Conservation (phyloP, 2,329 filamentous ascomycete genomes). For the Alternaria triticina region DNA sequence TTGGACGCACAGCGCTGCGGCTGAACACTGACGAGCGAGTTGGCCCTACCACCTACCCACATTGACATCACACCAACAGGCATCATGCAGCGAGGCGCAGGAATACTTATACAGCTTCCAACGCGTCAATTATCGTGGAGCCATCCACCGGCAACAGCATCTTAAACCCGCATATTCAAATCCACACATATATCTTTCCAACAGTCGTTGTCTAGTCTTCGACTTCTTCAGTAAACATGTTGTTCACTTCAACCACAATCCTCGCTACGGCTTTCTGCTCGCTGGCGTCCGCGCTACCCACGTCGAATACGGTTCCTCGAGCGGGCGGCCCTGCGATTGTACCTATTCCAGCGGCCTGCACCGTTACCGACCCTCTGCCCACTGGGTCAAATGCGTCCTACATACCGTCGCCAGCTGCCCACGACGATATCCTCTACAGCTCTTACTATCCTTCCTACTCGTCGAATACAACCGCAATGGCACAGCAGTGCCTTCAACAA, state of each 20-base stretch:
- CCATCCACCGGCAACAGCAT: neutral
- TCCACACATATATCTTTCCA: neutral
- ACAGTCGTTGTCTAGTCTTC: neutral
- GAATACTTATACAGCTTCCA: conserved; percentile 4
- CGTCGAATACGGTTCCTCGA: conserved; percentile 15
- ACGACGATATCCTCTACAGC: conserved; percentile 32
- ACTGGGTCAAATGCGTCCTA: conserved; percentile 26
- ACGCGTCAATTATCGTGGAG: neutral
- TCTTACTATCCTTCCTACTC: conserved; percentile 44
- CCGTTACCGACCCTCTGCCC: conserved; percentile 36
- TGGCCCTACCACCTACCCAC: conserved; percentile 2
- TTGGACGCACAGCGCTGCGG: conserved; percentile 16
- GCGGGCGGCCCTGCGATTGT: conserved; percentile 45
- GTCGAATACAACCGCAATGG: conserved; percentile 34
- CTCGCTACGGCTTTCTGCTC: conserved; percentile 1
- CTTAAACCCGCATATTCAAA: neutral
- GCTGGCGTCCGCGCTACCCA: conserved; percentile 8
- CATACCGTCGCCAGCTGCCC: conserved; percentile 26
- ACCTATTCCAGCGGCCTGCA: conserved; percentile 47
- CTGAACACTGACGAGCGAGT: conserved; percentile 16
- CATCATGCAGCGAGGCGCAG: neutral
- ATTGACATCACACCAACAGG: conserved; percentile 8
- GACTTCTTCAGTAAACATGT: neutral
- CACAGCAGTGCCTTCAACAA: conserved; percentile 47
- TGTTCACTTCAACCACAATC: conserved; percentile 5